Base-by-base conservation (phyloP, 306 rosid species). In the Vicia villosa region DNA sequence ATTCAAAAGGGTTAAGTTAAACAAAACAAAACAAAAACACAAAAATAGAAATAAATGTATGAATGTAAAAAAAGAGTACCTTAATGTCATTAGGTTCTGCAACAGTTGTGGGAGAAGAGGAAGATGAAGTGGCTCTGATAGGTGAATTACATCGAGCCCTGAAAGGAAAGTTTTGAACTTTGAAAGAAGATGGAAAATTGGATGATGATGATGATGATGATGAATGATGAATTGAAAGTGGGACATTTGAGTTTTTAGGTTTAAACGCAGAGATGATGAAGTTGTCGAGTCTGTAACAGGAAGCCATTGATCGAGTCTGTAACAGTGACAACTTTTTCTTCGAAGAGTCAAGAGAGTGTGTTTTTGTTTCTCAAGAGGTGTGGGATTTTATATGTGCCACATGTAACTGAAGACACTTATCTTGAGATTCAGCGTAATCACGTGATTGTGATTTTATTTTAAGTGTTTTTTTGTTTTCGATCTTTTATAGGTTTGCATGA, bases 1-100 rank as follows among this genome's bases (percentile, higher is more conserved):
- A 41, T 7, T 15, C 32, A 63, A 45, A 52, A 37, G 28, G 45
- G 52, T 77, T 14, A 77, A 21, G 54, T 70, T 19, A 54, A 13
- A 26, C 1, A 13, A 14, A 50, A 45, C 2, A 34, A 0, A 55
- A n/a, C n/a, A n/a, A 14, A 56, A 24, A 24, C 5, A 55, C 41
- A 37, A 3, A 43, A 34, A 21, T 4, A 14, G 10, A 59, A 50
- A 50, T 5, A 28, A 21, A 49, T 10, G 43, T 20, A 22, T 10
- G 43, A 15, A 21, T 63, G 24, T 21, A 42, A 7, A 20, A 14
- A 20, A 36, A 20, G 21, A 20, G 9, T 16, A 94, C 99, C 95
- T 88, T 82, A 85, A 91, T 83, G 82, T 84, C 95, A 64, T 84
- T 80, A 14, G 92, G 81, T 36, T 84, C 88, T 0, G 86, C 86